Evolutionary conservation across 805 yeast species (phyloP).

Genomic region (Lachancea sp.): DNA sequence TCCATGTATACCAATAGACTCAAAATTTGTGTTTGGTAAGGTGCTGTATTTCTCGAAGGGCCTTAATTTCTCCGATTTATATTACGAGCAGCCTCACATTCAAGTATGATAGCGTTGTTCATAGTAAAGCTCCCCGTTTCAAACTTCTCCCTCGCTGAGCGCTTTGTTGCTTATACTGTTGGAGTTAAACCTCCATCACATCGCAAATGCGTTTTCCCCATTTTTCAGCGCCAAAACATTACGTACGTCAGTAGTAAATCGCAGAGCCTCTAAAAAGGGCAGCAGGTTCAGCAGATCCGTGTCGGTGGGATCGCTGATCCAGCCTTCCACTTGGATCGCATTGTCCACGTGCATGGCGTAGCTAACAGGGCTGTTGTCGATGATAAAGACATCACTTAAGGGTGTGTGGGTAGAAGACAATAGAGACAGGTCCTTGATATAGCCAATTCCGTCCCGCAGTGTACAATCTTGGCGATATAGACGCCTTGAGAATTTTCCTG

Average conservation of each 20-base stretch:
- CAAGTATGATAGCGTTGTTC: no score
- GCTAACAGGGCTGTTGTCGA: constrained; percentile 91
- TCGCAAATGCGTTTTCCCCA: constrained; percentile 36
- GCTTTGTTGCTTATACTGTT: no score
- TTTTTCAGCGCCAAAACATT: constrained; percentile 63
- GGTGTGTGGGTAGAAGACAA: constrained; percentile 4
- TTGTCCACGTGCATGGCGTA: constrained; percentile 78
- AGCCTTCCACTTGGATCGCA: constrained; percentile 91
- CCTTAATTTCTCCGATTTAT: no score
- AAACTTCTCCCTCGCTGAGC: no score
- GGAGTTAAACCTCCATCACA: not conserved
- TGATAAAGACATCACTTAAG: constrained; percentile 53
- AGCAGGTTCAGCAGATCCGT: constrained; percentile 71
- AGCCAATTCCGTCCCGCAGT: constrained; percentile 71
- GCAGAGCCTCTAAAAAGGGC: constrained; percentile 55
- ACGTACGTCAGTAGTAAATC: constrained; percentile 81
- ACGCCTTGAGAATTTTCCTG: constrained; percentile 47
- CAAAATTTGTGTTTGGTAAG: no score
- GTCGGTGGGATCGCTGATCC: constrained; percentile 96
- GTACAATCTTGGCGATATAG: constrained; percentile 78
- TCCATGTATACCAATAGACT: no score
- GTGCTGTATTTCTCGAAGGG: no score
- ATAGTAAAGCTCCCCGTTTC: no score
- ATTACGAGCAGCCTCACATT: no score
- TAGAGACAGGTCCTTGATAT: constrained; percentile 59